These are phyloP conservation scores for Spizellomyces punctatus DNA, from an alignment of 192 early-diverging fungal genomes.

Conservation along the genomic window DNA sequence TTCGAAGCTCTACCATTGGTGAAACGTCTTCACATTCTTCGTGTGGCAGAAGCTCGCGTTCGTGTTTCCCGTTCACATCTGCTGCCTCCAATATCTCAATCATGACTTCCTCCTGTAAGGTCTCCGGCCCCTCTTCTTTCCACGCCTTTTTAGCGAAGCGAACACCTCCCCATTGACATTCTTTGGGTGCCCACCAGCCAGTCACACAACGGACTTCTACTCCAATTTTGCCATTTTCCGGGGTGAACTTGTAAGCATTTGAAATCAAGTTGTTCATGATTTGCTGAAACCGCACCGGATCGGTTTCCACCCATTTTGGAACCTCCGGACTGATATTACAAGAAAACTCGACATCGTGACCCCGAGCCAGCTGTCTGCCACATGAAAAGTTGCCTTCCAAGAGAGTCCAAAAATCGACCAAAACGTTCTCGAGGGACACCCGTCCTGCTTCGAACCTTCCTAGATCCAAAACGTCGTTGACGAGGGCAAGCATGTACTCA, in stretches of 20 bases:
- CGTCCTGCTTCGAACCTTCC: constrained; percentile 31
- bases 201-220: constrained; percentile 2
- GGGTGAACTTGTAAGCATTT: constrained; percentile 23
- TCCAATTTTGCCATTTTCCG: constrained; percentile 6
- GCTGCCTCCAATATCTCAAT: too few species aligned
- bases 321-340: constrained; percentile 4
- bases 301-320: constrained; percentile 23
- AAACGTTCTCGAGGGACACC: constrained; percentile 12
- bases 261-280: constrained; percentile 18
- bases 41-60: too few species aligned
- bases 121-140: too few species aligned
- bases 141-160: too few species aligned
- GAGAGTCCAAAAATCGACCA: constrained; percentile 15
- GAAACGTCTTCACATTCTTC: too few species aligned
- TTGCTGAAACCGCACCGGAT: constrained; percentile 34
- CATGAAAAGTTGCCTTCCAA: constrained; percentile 10
- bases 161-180: too few species aligned
- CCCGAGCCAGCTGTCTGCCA: constrained; percentile 4
- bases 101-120: too few species aligned
- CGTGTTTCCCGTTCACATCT: too few species aligned
- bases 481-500: constrained; percentile 37
- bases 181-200: not conserved
- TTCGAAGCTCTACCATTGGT: too few species aligned
- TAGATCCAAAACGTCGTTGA: constrained; percentile 35
- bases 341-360: constrained; percentile 7